phyloP scores from a whole-genome alignment of 768 basidiomycete genomes.

The Mycena galopus region DNA sequence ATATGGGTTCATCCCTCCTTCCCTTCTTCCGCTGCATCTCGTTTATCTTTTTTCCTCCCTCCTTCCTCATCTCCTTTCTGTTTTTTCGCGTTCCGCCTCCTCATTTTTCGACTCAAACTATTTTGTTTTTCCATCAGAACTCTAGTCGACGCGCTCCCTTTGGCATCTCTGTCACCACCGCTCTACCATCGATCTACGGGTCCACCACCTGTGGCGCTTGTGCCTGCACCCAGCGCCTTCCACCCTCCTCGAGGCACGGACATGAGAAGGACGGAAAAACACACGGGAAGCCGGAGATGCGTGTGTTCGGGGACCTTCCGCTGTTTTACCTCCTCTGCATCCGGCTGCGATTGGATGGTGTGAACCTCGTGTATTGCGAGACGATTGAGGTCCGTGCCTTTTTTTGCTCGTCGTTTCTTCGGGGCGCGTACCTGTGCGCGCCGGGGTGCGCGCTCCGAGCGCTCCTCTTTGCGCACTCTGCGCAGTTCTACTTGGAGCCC shows the following conservation, averaged over 20 bases:
- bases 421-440: background rate
- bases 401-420: background rate
- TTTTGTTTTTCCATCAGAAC: too few species aligned
- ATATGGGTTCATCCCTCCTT: too few species aligned
- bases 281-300: background rate
- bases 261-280: background rate
- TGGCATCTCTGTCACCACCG: too few species aligned
- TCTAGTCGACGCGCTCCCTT: too few species aligned
- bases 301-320: background rate
- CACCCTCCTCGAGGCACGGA: background rate
- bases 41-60: too few species aligned
- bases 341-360: background rate
- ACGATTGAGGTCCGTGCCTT: background rate
- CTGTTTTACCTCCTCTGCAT: background rate
- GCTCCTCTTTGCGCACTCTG: background rate
- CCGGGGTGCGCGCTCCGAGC: background rate
- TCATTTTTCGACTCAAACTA: too few species aligned
- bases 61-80: too few species aligned
- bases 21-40: too few species aligned
- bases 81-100: too few species aligned
- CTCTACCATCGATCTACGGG: too few species aligned
- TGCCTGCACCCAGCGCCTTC: background rate
- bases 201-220: background rate
- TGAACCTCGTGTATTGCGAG: background rate
- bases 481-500: background rate